A percentile compares a stretch with the other conserved stretches of the same genome.
These are phyloP conservation scores for Candida jianshihensis DNA, from an alignment of 805 yeast species.

Conservation along the genomic window DNA sequence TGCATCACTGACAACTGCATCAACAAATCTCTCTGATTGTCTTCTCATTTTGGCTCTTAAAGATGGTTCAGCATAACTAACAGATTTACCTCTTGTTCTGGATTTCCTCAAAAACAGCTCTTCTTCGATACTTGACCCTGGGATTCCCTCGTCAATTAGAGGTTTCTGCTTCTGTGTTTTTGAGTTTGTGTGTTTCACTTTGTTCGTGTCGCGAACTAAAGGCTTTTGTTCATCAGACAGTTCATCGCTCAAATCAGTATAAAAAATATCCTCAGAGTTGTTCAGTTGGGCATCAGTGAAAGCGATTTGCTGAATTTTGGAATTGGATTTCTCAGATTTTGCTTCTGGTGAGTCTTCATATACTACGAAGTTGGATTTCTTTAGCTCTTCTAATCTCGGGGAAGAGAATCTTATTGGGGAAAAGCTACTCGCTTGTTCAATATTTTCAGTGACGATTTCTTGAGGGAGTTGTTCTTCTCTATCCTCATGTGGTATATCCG, in stretches of 20 bases:
- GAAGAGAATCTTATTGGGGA: constrained; percentile 20
- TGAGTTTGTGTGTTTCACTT: constrained; percentile 23
- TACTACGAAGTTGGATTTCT: constrained; percentile 12
- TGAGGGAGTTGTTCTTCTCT: constrained; percentile 1
- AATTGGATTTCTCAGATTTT: constrained; percentile 1
- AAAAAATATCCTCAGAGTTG: neutral
- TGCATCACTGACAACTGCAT: constrained; percentile 39
- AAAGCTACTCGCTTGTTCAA: constrained; percentile 15
- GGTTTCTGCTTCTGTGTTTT: constrained; percentile 24
- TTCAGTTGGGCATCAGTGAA: no score
- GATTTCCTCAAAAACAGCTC: constrained; percentile 28
- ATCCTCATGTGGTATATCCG: neutral
- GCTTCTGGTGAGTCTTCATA: constrained; percentile 17
- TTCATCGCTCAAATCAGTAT: constrained; percentile 6
- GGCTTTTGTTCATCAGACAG: constrained; percentile 18
- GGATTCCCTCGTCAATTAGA: constrained; percentile 33
- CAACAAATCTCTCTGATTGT: constrained; percentile 49
- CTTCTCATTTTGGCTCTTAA: constrained; percentile 64
- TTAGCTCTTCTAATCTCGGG: constrained; percentile 6
- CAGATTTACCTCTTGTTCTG: constrained; percentile 47
- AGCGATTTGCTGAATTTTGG: constrained; percentile 14
- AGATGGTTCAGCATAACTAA: constrained; percentile 65
- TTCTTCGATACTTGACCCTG: constrained; percentile 20
- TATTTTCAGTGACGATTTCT: constrained; percentile 1
- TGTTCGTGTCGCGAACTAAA: constrained; percentile 14